Evolutionary conservation across 805 yeast genomes (phyloP).

Genomic region (Yarrowia alimentaria): DNA sequence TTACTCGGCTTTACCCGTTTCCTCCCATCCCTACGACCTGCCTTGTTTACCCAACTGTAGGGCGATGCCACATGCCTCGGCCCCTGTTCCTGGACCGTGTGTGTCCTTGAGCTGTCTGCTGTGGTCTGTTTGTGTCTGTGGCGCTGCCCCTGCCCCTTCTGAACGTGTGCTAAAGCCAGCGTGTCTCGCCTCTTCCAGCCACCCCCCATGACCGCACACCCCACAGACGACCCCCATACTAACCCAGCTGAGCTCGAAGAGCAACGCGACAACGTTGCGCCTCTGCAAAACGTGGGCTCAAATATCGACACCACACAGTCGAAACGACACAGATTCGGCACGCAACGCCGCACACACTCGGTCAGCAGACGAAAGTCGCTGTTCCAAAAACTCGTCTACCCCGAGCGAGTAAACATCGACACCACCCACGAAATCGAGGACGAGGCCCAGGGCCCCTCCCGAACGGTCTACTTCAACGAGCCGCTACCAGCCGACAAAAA

Average conservation of each 20-base stretch:
- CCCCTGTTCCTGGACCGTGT: too few species aligned
- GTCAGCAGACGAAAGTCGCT: slow-evolving; percentile 47
- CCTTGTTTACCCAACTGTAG: too few species aligned
- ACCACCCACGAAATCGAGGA: slow-evolving; percentile 4
- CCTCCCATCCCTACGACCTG: too few species aligned
- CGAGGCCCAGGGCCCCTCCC: slow-evolving; percentile 16
- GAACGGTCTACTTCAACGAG: slow-evolving; percentile 24
- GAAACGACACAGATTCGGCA: slow-evolving; percentile 87
- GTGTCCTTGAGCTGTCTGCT: too few species aligned
- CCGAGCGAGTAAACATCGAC: not conserved
- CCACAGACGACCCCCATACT: slow-evolving; percentile 4
- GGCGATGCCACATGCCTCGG: too few species aligned
- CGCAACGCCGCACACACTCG: slow-evolving; percentile 74
- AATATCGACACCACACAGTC: slow-evolving; percentile 50
- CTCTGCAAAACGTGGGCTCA: slow-evolving; percentile 4
- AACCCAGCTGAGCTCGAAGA: slow-evolving; percentile 26
- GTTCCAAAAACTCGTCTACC: slow-evolving; percentile 27
- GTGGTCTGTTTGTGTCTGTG: too few species aligned
- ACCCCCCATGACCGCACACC: too few species aligned
- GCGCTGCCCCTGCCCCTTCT: too few species aligned
- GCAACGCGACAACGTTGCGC: slow-evolving; percentile 13
- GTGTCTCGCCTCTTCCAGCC: too few species aligned
- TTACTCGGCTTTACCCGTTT: too few species aligned
- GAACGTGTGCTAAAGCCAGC: too few species aligned
- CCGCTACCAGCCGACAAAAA: slow-evolving; percentile 11